phyloP scores from a whole-genome alignment of 2,329 filamentous ascomycete genomes.

The Fusarium sp. region DNA sequence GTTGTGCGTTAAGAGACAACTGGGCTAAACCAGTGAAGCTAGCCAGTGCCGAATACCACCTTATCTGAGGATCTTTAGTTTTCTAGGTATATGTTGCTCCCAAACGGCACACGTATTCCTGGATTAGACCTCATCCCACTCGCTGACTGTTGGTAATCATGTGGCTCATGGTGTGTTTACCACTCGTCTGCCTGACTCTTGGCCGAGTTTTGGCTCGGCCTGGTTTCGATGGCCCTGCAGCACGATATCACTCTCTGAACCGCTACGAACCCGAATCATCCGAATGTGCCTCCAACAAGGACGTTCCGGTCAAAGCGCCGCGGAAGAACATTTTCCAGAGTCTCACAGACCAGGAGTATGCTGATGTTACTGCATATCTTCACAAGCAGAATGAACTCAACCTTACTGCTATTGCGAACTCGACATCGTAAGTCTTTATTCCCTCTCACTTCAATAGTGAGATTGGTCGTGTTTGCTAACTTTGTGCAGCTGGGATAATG shows the following conservation, averaged over 20 bases:
- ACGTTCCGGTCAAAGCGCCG: constrained; percentile 7
- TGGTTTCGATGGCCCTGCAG: constrained; percentile 12
- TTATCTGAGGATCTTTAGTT: too few species aligned
- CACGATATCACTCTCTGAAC: constrained; percentile 22
- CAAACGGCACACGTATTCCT: too few species aligned
- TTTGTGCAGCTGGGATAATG: constrained; percentile 30
- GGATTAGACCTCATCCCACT: too few species aligned
- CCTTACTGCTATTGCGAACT: constrained; percentile 32
- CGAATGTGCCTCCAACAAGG: constrained; percentile 2
- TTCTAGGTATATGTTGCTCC: too few species aligned
- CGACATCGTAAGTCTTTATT: constrained; percentile 29
- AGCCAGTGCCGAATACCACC: too few species aligned
- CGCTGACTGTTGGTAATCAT: too few species aligned
- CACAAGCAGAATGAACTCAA: constrained; percentile 31
- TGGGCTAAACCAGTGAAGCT: too few species aligned
- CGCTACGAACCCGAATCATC: neutral
- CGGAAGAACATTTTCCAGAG: constrained; percentile 29
- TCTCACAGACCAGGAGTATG: constrained; percentile 33
- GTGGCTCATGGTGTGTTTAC: too few species aligned
- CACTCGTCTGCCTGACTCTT: too few species aligned
- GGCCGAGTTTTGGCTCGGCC: too few species aligned
- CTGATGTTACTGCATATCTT: constrained; percentile 29
- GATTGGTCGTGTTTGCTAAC: neutral
- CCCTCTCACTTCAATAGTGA: neutral
- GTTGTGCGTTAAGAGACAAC: too few species aligned